Base-by-base conservation (phyloP, 371 early-diverging fungal genomes). In the Astathelohania contejeani region DNA sequence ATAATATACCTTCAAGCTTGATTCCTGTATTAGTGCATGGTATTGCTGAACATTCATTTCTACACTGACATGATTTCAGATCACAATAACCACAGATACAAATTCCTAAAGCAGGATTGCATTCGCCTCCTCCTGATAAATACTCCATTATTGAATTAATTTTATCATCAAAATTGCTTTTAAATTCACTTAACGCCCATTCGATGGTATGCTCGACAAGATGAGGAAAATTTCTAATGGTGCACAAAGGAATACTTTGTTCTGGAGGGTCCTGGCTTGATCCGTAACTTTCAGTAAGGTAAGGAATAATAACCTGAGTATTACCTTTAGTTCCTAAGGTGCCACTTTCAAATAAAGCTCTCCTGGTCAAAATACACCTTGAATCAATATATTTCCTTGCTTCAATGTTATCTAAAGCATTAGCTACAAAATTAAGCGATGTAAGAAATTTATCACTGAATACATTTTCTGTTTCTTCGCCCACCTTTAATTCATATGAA, bases 241-340 rank as follows among this genome's bases (percentile, higher is more conserved):
- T 99, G 79, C 99, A 99, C 62, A 90, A 85, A 29, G 99, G 97
- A 59, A 96, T 92, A 22, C 87, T 81, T 74, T 88, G 92, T 74
- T 95, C 96, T 27, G 91, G 93, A 0, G 99, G 95, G 73, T 98
- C 99, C 65, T 85, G 84, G 39, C 90, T 89, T 6, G 89, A 89
- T 1, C 88, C 87, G 78, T 96, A 98, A 29, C 91, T 88, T 77
- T 98, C 99, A 24, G 99, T 94, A 63, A 88, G 65, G 72, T 78
- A 77, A 1, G 94, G 94, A 28, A 73, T 43, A 23, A 73, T 49
- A 24, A 76, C 77, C 75, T 98, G 97, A 10, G 91, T 91, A 78
- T 96, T 95, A 58, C 99, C 97, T 79, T 96, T 95, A 45, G 99
- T 95, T 20, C 99, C 99, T 10, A 96, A 79, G 0, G 99, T 98